These are phyloP conservation scores for Hibiscus tridactylites DNA, from an alignment of 345 rosid species.

Conservation along the genomic window DNA sequence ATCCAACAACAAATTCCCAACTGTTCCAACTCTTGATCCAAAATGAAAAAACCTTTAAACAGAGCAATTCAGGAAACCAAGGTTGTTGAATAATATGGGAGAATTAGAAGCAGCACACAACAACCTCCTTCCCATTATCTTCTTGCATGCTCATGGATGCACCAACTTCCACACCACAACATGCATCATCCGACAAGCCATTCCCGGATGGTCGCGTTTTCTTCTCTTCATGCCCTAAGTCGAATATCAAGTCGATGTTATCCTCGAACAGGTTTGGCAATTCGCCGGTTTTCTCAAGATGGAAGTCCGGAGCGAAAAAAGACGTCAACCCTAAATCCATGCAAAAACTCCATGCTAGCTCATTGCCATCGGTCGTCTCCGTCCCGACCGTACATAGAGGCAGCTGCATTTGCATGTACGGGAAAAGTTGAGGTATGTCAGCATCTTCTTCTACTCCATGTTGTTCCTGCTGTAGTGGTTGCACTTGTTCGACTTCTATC, in stretches of 20 bases:
- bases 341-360: conserved; percentile 53
- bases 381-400: conserved; percentile 23
- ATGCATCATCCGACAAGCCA: conserved; percentile 15
- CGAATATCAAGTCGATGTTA: too few species aligned
- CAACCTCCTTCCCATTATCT: neutral
- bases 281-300: neutral
- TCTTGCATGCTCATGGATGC: neutral
- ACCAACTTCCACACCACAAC: conserved; percentile 9
- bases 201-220: conserved; percentile 8
- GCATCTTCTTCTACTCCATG: conserved; percentile 9
- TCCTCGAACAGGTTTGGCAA: conserved; percentile 50
- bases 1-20: too few species aligned
- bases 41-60: neutral
- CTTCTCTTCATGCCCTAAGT: neutral
- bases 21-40: too few species aligned
- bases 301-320: conserved; percentile 24
- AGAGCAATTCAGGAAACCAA: neutral
- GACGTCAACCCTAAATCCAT: conserved; percentile 47
- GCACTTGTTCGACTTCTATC: conserved; percentile 3
- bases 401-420: conserved; percentile 9
- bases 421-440: conserved; percentile 10
- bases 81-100: neutral
- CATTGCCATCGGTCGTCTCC: conserved; percentile 23
- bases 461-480: neutral
- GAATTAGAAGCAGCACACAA: neutral